Percentiles rank a stretch among this genome's conserved stretches.
Evolutionary conservation across 2,329 filamentous ascomycete genomes (phyloP).

Genomic region (Trichoderma koningiopsis): DNA sequence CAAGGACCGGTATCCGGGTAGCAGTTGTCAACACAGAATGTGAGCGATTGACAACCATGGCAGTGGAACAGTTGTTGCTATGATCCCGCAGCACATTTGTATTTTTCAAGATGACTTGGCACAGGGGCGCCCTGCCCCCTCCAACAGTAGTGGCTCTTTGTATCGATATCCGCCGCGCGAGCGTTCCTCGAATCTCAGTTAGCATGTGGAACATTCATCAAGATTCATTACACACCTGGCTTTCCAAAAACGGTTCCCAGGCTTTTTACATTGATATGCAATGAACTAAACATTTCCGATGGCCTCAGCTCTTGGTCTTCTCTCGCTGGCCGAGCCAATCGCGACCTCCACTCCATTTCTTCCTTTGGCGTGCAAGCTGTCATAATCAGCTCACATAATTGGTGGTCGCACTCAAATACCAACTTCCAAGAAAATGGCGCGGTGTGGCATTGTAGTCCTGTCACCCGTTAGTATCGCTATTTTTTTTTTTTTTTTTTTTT

Average conservation of each 20-base stretch:
- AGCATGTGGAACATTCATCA: neutral
- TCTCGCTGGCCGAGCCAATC: slow-evolving; percentile 57
- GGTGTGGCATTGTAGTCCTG: slow-evolving; percentile 84
- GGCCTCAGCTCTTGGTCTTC: slow-evolving; percentile 52
- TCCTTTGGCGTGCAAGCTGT: slow-evolving; percentile 83
- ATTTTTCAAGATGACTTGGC: slow-evolving; percentile 84
- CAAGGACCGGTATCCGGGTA: slow-evolving; percentile 66
- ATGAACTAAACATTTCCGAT: slow-evolving; percentile 59
- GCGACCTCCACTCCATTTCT: slow-evolving; percentile 75
- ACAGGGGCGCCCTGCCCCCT: slow-evolving; percentile 66
- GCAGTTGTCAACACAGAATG: slow-evolving; percentile 76
- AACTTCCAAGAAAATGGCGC: slow-evolving; percentile 91
- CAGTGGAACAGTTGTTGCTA: slow-evolving; percentile 43
- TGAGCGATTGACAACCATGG: slow-evolving; percentile 69
- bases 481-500: too few species aligned
- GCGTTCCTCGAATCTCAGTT: slow-evolving; percentile 49
- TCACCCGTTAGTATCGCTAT: neutral
- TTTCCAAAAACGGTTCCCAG: slow-evolving; percentile 76
- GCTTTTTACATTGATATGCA: slow-evolving; percentile 70
- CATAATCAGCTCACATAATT: slow-evolving; percentile 81
- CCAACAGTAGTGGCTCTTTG: slow-evolving; percentile 76
- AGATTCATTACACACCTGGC: slow-evolving; percentile 51
- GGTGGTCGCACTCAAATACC: slow-evolving; percentile 74
- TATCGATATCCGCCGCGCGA: slow-evolving; percentile 72
- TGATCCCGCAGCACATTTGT: slow-evolving; percentile 69